Conservation (phyloP, 2,329 filamentous ascomycete genomes). For the Xylaria hypoxylon region DNA sequence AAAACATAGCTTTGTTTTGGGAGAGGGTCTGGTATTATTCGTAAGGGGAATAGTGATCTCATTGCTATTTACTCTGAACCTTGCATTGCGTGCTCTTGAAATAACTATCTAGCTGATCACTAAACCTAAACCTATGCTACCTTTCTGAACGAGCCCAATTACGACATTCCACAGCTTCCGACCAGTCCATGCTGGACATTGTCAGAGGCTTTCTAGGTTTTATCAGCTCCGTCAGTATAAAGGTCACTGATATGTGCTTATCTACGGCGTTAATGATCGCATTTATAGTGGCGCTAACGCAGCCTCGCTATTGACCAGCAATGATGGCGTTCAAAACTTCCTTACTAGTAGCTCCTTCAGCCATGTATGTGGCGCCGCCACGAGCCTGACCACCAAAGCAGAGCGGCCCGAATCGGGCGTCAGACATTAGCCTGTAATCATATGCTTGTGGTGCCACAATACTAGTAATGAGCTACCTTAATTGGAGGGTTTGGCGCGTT, state of each 20-base stretch:
- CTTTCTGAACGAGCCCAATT: too few species aligned
- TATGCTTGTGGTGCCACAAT: background rate
- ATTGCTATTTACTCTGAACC: background rate
- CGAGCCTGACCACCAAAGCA: background rate
- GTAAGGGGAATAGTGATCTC: too few species aligned
- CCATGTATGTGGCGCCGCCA: background rate
- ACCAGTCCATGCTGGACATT: too few species aligned
- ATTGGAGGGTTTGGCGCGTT: too few species aligned
- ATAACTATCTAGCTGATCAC: background rate
- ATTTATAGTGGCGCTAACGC: too few species aligned
- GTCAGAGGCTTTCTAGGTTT: too few species aligned
- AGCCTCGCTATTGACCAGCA: background rate
- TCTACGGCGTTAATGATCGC: too few species aligned
- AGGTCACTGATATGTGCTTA: too few species aligned
- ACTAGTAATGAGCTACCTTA: background rate
- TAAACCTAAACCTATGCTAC: background rate
- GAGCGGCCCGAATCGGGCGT: constrained; percentile 9
- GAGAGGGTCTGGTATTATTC: background rate
- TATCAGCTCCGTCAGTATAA: too few species aligned
- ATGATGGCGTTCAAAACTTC: background rate
- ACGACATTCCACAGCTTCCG: too few species aligned
- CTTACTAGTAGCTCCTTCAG: too few species aligned
- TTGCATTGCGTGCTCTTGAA: background rate
- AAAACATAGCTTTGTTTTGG: background rate
- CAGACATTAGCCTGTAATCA: background rate